These are phyloP conservation scores for Aspergillus sp. DNA, from an alignment of 2,329 filamentous ascomycete species.

Conservation along the genomic window DNA sequence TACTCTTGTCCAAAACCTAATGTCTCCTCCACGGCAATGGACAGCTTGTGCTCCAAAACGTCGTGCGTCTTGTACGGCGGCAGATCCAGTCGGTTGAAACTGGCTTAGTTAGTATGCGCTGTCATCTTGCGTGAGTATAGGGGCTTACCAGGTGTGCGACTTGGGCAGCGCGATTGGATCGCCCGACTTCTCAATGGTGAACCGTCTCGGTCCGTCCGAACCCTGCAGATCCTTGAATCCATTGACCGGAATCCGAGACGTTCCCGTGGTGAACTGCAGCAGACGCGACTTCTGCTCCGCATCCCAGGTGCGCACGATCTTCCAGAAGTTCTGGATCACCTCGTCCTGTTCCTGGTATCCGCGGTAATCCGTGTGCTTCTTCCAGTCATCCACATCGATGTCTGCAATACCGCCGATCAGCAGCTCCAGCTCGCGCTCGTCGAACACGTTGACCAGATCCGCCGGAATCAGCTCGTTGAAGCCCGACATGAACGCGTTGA, in stretches of 20 bases:
- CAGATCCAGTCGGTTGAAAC: slow-evolving; percentile 95
- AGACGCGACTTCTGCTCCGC: slow-evolving; percentile 97
- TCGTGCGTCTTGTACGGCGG: slow-evolving; percentile 91
- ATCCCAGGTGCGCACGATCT: slow-evolving; percentile 91
- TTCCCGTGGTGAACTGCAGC: slow-evolving; percentile 95
- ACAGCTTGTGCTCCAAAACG: slow-evolving; percentile 81
- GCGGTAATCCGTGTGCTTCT: slow-evolving; percentile 99
- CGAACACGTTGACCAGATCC: slow-evolving; percentile 96
- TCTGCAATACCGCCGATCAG: slow-evolving; percentile 99
- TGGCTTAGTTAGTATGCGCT: slow-evolving; percentile 38
- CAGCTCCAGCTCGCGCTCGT: slow-evolving; percentile 93
- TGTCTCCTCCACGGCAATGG: slow-evolving; percentile 96
- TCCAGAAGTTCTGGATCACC: slow-evolving; percentile 98
- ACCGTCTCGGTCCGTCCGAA: slow-evolving; percentile 89
- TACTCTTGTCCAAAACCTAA: slow-evolving; percentile 99
- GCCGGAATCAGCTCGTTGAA: slow-evolving; percentile 97
- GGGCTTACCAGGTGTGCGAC: slow-evolving; percentile 88
- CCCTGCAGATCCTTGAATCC: slow-evolving; percentile 99
- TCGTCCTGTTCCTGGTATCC: slow-evolving; percentile 98
- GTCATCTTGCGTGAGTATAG: neutral
- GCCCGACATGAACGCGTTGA: slow-evolving; percentile 94
- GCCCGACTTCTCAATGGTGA: slow-evolving; percentile 97
- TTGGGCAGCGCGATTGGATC: slow-evolving; percentile 90
- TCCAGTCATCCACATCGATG: slow-evolving; percentile 99
- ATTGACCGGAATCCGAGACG: slow-evolving; percentile 96